Conservation (phyloP, 1,284 basidiomycete species). For the Cryptococcus depauperatus region DNA sequence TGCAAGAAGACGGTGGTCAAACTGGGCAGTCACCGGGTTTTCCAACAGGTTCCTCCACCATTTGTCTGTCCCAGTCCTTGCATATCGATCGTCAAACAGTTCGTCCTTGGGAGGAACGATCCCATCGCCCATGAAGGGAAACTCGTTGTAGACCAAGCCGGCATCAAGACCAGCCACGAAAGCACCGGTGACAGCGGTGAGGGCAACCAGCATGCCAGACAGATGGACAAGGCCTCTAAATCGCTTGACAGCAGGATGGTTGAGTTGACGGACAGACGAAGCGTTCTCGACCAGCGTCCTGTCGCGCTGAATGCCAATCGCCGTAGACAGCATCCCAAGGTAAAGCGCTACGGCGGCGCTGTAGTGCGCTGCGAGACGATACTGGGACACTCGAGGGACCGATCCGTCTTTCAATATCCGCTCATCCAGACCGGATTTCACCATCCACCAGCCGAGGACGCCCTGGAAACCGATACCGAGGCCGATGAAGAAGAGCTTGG, state of each 20-base stretch:
- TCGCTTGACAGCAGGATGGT: conserved; percentile 52
- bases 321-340: conserved; percentile 80
- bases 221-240: conserved; percentile 58
- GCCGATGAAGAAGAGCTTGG: conserved; percentile 62
- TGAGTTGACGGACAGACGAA: conserved; percentile 44
- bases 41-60: conserved; percentile 94
- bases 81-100: conserved; percentile 69
- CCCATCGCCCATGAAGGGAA: conserved; percentile 90
- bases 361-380: conserved; percentile 89
- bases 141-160: conserved; percentile 94
- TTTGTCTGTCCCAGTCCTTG: conserved; percentile 54
- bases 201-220: conserved; percentile 67
- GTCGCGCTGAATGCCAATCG: conserved; percentile 69
- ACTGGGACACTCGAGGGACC: conserved; percentile 91
- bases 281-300: conserved; percentile 57
- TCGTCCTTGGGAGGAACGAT: conserved; percentile 76
- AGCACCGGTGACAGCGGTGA: conserved; percentile 81
- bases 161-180: conserved; percentile 98
- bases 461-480: conserved; percentile 80
- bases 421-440: conserved; percentile 86
- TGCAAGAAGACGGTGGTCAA: conserved; percentile 86
- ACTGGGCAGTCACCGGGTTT: conserved; percentile 96
- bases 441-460: conserved; percentile 98
- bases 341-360: conserved; percentile 85
- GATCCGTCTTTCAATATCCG: conserved; percentile 69